Percentiles rank a stretch among this genome's conserved stretches.
These are phyloP conservation scores for Candolleomyces aberdarensis DNA, from an alignment of 768 basidiomycete species.

Conservation along the genomic window DNA sequence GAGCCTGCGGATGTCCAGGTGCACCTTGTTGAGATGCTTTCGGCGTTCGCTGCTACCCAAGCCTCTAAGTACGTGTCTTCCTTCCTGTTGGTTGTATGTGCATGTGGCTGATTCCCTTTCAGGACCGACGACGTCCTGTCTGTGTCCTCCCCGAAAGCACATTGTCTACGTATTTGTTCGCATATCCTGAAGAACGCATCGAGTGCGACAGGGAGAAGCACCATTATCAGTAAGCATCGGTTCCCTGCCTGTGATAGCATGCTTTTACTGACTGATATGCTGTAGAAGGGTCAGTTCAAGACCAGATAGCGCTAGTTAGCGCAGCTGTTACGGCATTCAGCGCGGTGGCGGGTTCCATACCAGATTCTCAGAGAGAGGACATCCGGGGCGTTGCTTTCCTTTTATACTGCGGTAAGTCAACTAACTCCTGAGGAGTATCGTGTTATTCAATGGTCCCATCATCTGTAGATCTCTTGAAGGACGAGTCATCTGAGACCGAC, in stretches of 20 bases:
- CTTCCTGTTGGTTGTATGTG: neutral
- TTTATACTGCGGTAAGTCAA: conserved; percentile 66
- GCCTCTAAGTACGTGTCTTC: conserved; percentile 16
- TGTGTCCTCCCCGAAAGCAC: conserved; percentile 47
- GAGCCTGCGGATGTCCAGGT: conserved; percentile 72
- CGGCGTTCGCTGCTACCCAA: conserved; percentile 49
- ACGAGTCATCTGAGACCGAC: conserved; percentile 79
- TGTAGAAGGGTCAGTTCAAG: conserved; percentile 50
- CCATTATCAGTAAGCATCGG: conserved; percentile 45
- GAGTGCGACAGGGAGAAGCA: conserved; percentile 45
- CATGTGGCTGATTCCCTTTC: neutral
- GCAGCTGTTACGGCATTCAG: conserved; percentile 61
- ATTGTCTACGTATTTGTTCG: conserved; percentile 81
- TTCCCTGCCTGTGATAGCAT: neutral
- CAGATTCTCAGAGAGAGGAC: conserved; percentile 62
- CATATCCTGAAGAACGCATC: conserved; percentile 75
- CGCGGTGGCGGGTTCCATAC: conserved; percentile 55
- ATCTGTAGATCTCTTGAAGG: conserved; percentile 70
- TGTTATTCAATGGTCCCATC: neutral
- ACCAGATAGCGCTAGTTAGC: conserved; percentile 63
- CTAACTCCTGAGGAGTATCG: neutral
- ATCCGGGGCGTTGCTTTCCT: conserved; percentile 75
- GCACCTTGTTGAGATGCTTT: conserved; percentile 67
- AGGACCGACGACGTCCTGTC: conserved; percentile 35
- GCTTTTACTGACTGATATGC: conserved; percentile 3